Evolutionary conservation across 2,329 filamentous ascomycete species (phyloP), one percentile per base, ranked within the genome.

Genomic region (Capronia americana): DNA sequence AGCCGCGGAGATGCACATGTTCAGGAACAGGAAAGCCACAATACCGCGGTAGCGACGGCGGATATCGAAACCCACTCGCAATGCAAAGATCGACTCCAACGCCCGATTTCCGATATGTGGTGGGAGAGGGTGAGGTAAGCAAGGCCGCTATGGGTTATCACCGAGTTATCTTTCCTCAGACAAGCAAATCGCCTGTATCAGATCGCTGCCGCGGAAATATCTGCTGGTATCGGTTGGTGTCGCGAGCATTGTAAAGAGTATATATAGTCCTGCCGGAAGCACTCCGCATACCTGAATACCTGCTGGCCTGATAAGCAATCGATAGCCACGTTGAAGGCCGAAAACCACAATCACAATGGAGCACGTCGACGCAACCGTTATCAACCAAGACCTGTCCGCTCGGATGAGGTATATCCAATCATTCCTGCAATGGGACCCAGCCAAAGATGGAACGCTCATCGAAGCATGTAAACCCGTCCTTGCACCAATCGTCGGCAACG

Each of bases 341-440:
- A 23, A 17, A 54, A 57, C 38, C 14, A 50, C 17, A 38, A 24
- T 23, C 48, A 51, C 23, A 51, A 72, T 72, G 66, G 66, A 71
- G 57, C 68, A 70, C 60, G 64, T 72, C 56, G 57, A 67, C 63
- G 59, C 20, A 3, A 14, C 26, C 20, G 34, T 64, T 63, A 63
- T 62, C 67, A 46, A 54, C 28, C 26, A 17, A 51, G 55, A 66
- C 44, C 63, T 73, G 46, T 56, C 71, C 7, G 57, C 58, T 26
- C 70, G 74, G 53, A 69, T 75, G 60, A 50, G 60, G 48, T 75
- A 75, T 61, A 61, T 72, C 26, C 72, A 73, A 32, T 61, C 69
- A 34, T 75, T 75, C 66, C 70, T 75, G 28, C 61, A 69, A 44
- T 75, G 74, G 69, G 74, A 69, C 44, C 60, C 73, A 14, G 67